Conservation (phyloP, 371 early-diverging fungal genomes). For the Zopfochytrium polystomum region DNA sequence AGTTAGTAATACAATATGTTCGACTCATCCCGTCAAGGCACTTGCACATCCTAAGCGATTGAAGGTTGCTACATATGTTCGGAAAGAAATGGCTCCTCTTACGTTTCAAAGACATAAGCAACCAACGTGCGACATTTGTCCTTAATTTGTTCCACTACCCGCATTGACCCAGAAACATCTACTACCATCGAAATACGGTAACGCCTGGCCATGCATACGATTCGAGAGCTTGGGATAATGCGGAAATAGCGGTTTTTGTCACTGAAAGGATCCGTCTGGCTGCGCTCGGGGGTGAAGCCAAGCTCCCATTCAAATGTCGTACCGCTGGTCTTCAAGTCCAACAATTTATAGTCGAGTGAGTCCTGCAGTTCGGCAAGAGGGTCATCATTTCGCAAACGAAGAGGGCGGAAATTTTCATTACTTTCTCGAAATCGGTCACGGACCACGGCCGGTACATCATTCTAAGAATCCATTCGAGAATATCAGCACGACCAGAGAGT, state of each 20-base stretch:
- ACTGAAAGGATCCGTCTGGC: background rate
- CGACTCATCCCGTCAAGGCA: slow-evolving; percentile 43
- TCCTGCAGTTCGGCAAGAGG: background rate
- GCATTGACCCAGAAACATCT: slow-evolving; percentile 68
- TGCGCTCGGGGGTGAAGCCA: background rate
- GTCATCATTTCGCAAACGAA: background rate
- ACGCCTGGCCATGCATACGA: slow-evolving; percentile 53
- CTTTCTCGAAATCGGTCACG: background rate
- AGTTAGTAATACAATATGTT: slow-evolving; percentile 33
- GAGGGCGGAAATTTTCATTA: background rate
- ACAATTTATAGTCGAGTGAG: background rate
- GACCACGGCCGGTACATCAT: slow-evolving; percentile 4
- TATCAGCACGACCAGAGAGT: slow-evolving; percentile 11
- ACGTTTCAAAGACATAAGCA: slow-evolving; percentile 46
- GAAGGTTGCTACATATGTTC: no score
- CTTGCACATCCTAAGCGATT: slow-evolving; percentile 39
- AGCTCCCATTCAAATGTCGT: background rate
- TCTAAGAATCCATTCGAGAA: slow-evolving; percentile 5
- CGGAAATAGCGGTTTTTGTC: slow-evolving; percentile 2
- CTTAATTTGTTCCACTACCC: slow-evolving; percentile 55
- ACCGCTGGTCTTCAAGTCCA: background rate
- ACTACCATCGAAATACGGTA: slow-evolving; percentile 67
- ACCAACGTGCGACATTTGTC: slow-evolving; percentile 43
- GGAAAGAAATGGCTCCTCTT: slow-evolving; percentile 1
- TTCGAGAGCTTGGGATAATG: slow-evolving; percentile 66